Evolutionary conservation across 2,329 filamentous ascomycete genomes (phyloP).

Genomic region (Cladosporium oxysporum): DNA sequence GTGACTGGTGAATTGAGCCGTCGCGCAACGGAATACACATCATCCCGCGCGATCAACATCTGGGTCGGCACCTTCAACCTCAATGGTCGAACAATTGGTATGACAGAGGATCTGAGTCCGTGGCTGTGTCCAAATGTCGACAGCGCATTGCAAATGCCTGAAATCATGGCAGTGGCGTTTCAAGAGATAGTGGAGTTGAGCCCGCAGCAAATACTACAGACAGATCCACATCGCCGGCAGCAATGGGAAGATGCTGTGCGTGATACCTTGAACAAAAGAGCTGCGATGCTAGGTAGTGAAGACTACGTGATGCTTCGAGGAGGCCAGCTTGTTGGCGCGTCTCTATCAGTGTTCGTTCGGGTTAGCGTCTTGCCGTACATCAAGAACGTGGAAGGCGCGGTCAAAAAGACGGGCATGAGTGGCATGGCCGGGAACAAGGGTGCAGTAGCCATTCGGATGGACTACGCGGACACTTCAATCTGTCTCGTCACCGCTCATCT

Average conservation of each 20-base stretch:
- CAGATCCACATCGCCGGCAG: slow-evolving; percentile 81
- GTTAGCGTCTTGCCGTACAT: slow-evolving; percentile 74
- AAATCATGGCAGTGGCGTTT: slow-evolving; percentile 88
- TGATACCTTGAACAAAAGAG: slow-evolving; percentile 71
- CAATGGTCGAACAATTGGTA: slow-evolving; percentile 80
- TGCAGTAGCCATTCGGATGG: slow-evolving; percentile 92
- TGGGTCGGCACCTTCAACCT: slow-evolving; percentile 92
- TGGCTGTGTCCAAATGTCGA: slow-evolving; percentile 77
- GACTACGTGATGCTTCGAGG: slow-evolving; percentile 88
- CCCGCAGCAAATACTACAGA: slow-evolving; percentile 98
- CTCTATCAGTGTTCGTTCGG: slow-evolving; percentile 87
- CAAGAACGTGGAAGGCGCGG: slow-evolving; percentile 93
- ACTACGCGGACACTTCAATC: slow-evolving; percentile 87
- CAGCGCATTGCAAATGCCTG: slow-evolving; percentile 64
- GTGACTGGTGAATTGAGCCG: slow-evolving; percentile 75
- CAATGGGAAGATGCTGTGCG: slow-evolving; percentile 85
- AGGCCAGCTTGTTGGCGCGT: slow-evolving; percentile 91
- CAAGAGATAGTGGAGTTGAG: slow-evolving; percentile 98
- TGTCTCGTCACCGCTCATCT: slow-evolving; percentile 97
- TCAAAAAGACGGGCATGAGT: slow-evolving; percentile 94
- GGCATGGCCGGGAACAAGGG: slow-evolving; percentile 98
- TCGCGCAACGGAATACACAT: slow-evolving; percentile 70
- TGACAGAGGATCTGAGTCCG: slow-evolving; percentile 74
- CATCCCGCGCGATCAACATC: slow-evolving; percentile 72
- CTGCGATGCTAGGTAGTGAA: slow-evolving; percentile 64